Evolutionary conservation across 1,284 basidiomycete species (phyloP), one percentile per base, ranked within the genome.

Genomic region (Trametes hirsuta): DNA sequence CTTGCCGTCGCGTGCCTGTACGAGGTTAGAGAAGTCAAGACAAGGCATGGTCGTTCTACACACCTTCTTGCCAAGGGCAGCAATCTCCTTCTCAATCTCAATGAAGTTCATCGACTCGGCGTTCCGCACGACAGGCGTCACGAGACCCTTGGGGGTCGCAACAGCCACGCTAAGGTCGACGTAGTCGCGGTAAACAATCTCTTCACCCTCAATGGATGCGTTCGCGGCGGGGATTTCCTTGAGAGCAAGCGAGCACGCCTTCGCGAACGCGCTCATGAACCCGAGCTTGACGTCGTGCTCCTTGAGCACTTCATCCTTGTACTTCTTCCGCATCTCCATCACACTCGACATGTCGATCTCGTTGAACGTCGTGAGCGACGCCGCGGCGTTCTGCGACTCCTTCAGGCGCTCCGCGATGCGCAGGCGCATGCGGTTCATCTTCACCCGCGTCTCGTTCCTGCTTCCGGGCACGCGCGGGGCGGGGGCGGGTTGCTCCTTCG

Each of bases 301-400:
- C 79, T 99, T 98, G 58, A 96, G 82, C 51, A 98, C 82, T 57
- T 87, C 82, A 68, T 98, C 95, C 84, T 99, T 99, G 88, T 97
- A 97, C 72, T 92, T 89, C 73, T 90, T 88, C 70, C 97, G 91
- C 88, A 99, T 90, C 54, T 92, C 90, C 83, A 98, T 93, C 64
- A 98, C 79, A 47, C 90, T 90, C 47, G 93, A 95, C 97, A 99
- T 99, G 82, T 99, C 97, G 74, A 99, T 95, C 80, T 99, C 97
- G 81, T 99, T 98, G 85, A 99, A 99, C 46, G 97, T 99, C 53
- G 97, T 99, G 66, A 99, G 79, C 59, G 95, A 95, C 47, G 97
- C 97, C 10, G 97, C 97, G 12, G 95, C 87, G 77, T 98, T 98
- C 78, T 99, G 97, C 44, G 96, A 97, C 75, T 98, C 93, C 83